Conservation (phyloP, 2,329 filamentous ascomycete genomes). For the Keithomyces neogunnii region DNA sequence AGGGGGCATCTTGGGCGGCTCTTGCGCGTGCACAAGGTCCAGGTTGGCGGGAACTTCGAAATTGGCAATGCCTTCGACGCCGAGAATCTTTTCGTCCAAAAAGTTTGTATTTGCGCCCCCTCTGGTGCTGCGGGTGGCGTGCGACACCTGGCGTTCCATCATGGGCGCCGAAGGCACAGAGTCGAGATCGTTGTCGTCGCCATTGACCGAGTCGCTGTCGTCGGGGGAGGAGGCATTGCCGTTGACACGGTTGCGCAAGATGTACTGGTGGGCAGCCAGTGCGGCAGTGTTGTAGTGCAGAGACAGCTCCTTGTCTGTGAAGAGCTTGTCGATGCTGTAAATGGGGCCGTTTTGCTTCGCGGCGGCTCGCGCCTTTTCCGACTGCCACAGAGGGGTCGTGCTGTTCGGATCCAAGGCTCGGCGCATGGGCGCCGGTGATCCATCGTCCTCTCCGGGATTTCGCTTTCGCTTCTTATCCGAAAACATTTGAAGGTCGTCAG, state of each 20-base stretch:
- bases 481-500: conserved; percentile 48
- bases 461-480: conserved; percentile 57
- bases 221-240: conserved; percentile 41
- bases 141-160: conserved; percentile 58
- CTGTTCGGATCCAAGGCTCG: conserved; percentile 46
- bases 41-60: conserved; percentile 52
- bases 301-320: conserved; percentile 60
- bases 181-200: conserved; percentile 42
- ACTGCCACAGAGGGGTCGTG: conserved; percentile 55
- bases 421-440: conserved; percentile 51
- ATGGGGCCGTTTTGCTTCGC: conserved; percentile 50
- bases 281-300: conserved; percentile 58
- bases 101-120: conserved; percentile 46
- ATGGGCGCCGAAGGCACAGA: conserved; percentile 38
- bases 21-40: conserved; percentile 44
- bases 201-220: conserved; percentile 44
- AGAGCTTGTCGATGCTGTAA: conserved; percentile 62
- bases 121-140: conserved; percentile 55
- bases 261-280: conserved; percentile 52
- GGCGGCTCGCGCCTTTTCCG: conserved; percentile 45
- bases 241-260: conserved; percentile 48
- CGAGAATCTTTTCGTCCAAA: conserved; percentile 48
- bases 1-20: conserved; percentile 50
- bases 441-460: conserved; percentile 51
- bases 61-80: conserved; percentile 51